These are phyloP conservation scores for Auricularia sp. DNA, from an alignment of 768 basidiomycete species.

Conservation along the genomic window DNA sequence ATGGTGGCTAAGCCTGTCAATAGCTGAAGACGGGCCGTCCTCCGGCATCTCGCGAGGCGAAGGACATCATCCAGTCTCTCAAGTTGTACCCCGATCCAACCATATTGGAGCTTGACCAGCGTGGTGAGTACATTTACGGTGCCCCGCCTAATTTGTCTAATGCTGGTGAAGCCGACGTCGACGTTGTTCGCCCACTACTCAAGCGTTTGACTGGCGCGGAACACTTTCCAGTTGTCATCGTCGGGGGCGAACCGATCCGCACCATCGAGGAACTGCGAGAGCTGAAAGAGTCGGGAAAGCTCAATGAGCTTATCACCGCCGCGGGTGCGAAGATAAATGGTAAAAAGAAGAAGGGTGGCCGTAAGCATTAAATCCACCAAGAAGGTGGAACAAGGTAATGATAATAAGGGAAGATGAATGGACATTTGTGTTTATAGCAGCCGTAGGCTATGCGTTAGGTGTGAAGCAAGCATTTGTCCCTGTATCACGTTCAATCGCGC, in stretches of 20 bases:
- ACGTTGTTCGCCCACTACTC: constrained; percentile 52
- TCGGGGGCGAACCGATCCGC: constrained; percentile 48
- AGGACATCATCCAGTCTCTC: constrained; percentile 43
- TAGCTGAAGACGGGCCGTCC: constrained; percentile 31
- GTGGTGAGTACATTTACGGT: constrained; percentile 25
- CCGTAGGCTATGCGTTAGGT: too few species aligned
- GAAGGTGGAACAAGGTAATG: too few species aligned
- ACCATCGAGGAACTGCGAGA: constrained; percentile 41
- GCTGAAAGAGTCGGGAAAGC: constrained; percentile 40
- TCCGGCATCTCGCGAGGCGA: constrained; percentile 55
- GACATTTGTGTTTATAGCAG: too few species aligned
- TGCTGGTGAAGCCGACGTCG: constrained; percentile 41
- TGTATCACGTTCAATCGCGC: too few species aligned
- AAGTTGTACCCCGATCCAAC: constrained; percentile 53
- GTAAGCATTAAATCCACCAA: neutral
- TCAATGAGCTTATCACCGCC: constrained; percentile 38
- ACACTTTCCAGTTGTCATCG: constrained; percentile 55
- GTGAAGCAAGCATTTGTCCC: too few species aligned
- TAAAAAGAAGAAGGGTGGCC: constrained; percentile 22
- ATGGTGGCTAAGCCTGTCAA: constrained; percentile 16
- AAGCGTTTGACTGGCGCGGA: constrained; percentile 44
- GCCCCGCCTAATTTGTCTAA: neutral
- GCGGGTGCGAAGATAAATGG: constrained; percentile 51
- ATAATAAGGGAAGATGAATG: too few species aligned
- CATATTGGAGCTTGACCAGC: constrained; percentile 61